Evolutionary conservation across 176 grass and related monocot species (phyloP).

Genomic region (Rhynchospora breviuscula): DNA sequence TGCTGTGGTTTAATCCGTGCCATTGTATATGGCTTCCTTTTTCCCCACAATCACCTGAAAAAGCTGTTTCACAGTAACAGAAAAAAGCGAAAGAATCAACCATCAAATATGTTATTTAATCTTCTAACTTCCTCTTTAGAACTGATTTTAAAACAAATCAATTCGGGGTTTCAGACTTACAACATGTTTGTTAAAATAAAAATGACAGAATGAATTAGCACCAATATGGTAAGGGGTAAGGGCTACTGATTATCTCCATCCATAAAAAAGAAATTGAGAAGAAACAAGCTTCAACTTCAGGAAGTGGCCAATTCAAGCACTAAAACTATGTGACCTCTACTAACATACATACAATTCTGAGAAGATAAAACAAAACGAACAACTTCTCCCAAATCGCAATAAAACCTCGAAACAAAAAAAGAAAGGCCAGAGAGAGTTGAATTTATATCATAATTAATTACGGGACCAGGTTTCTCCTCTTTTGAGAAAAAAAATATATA

Average conservation of each 20-base stretch:
- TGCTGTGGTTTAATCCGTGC: conserved; percentile 74
- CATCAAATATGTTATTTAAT: background rate
- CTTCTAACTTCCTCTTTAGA: background rate
- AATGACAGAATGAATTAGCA: background rate
- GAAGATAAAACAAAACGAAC: background rate
- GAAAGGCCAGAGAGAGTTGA: background rate
- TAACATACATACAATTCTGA: background rate
- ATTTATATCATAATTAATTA: background rate
- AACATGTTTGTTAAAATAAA: background rate
- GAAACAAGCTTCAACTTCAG: background rate
- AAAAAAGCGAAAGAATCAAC: background rate
- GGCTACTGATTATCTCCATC: too few relatives aligned
- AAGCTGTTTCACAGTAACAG: conserved; percentile 2
- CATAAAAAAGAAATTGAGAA: background rate
- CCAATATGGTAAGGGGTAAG: background rate
- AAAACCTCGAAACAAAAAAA: background rate
- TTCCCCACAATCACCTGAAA: background rate
- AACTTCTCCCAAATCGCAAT: background rate
- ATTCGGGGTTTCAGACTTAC: background rate
- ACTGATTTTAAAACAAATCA: too few relatives aligned
- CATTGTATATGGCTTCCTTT: conserved; percentile 26
- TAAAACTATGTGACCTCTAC: background rate
- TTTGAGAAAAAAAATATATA: background rate
- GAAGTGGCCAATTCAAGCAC: background rate
- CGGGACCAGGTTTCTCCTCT: background rate